Evolutionary conservation across 129 eudicot genomes (phyloP), one percentile per base, ranked within the genome.

Genomic region (Flaveria sonorensis): DNA sequence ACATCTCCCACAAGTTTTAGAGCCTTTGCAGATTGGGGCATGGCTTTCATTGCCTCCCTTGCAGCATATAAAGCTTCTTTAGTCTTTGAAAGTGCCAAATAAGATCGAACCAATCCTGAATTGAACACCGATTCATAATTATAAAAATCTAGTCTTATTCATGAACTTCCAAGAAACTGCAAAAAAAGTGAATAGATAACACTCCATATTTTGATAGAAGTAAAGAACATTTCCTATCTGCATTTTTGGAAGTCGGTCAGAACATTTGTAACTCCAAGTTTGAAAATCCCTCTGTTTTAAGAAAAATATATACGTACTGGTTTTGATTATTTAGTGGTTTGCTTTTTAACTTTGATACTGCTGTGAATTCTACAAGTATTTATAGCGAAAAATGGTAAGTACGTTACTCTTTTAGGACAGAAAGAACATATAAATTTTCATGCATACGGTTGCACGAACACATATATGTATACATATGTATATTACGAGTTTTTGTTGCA

Each of bases 1-100:
- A 93, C 98, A 51, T 93, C 98, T 1, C 98, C 98, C 39, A 93
- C 98, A 71, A 93, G 85, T 87, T 93, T 93, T 52, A 93, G 82
- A 81, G 97, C 93, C 83, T 86, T 91, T 63, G 97, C 98, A 36
- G 98, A 93, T 74, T 93, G 98, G 26, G 98, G 98, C 96, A 93
- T 91, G 66, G 98, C 91, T 83, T 91, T 93, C 98, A 93, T 88
- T 81, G 98, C 98, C 86, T 91, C 97, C 70, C 98, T 89, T 26
- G 98, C 98, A 55, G 89, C 84, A 86, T 87, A 86, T 63, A 93
- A 80, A 36, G 98, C 98, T 81, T 93, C 98, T 84, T 93, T 93
- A 28, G 87, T 65, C 86, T 93, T 93, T 62, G 92, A 91, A 81
- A 91, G 88, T 59, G 96, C 93, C 83, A 93, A 78, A 86, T 88